A percentile compares a stretch with the other conserved stretches of the same genome.
Evolutionary conservation across 176 grass and related monocot genomes (phyloP).

Genomic region (Musa schizocarpa): DNA sequence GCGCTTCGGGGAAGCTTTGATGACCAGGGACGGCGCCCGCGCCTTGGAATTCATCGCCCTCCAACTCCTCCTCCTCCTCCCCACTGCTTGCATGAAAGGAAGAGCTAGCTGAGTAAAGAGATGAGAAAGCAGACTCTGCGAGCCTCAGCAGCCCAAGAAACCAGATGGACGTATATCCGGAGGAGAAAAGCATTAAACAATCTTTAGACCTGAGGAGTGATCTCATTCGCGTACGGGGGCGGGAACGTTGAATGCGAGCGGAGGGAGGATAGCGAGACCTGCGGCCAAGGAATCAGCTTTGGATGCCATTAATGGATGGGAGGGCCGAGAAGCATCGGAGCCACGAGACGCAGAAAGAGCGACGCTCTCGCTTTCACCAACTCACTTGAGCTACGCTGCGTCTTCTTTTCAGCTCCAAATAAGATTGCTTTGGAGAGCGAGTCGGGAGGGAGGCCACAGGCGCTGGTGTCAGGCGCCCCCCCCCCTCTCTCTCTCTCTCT

Average conservation of each 20-base stretch:
- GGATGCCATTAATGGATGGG: background rate
- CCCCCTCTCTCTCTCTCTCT: background rate
- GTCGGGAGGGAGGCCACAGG: background rate
- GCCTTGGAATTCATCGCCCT: conserved; percentile 11
- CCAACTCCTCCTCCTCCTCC: background rate
- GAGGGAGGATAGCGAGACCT: background rate
- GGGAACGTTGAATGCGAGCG: background rate
- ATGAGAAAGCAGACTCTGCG: conserved; percentile 12
- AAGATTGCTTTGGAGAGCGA: background rate
- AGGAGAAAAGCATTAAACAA: background rate
- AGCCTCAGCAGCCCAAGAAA: conserved; percentile 23
- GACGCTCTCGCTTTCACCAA: background rate
- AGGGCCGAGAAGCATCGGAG: background rate
- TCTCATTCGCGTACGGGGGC: background rate
- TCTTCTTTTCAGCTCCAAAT: conserved; percentile 12
- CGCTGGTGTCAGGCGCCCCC: background rate
- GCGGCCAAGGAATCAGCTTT: background rate
- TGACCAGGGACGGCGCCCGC: background rate
- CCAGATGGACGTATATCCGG: background rate
- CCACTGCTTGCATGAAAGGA: background rate
- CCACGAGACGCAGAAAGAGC: background rate
- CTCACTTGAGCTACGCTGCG: background rate
- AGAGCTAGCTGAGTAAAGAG: conserved; percentile 9
- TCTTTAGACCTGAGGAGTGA: background rate
- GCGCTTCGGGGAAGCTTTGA: conserved; percentile 6